phyloP scores from a whole-genome alignment of 257 asterid species.

The Prunella vulgaris region DNA sequence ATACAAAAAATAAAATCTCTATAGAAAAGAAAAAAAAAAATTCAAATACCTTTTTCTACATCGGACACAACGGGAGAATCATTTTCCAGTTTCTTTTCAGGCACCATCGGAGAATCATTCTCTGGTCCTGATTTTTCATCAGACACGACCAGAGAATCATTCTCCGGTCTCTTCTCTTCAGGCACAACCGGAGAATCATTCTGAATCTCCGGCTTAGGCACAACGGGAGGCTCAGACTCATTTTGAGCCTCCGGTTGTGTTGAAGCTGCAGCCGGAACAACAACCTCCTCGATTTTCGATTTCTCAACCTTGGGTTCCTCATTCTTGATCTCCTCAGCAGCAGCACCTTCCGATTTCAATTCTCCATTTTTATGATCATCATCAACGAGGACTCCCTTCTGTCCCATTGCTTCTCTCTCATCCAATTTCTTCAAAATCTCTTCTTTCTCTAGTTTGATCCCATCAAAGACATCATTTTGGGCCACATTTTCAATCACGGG shows the following conservation, averaged over 20 bases:
- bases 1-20: background rate
- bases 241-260: background rate
- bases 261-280: background rate
- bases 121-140: background rate
- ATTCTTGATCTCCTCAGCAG: background rate
- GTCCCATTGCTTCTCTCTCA: conserved; percentile 4
- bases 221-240: background rate
- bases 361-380: conserved; percentile 9
- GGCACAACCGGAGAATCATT: background rate
- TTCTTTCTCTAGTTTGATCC: background rate
- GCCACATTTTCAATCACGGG: conserved; percentile 7
- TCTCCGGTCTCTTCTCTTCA: background rate
- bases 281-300: background rate
- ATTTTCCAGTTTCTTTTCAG: background rate
- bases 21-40: background rate
- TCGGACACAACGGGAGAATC: background rate
- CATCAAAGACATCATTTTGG: background rate
- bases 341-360: background rate
- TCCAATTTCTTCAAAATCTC: conserved; percentile 12
- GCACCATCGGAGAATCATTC: conserved; percentile 7
- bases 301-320: conserved; percentile 18
- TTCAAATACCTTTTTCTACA: conserved; percentile 36
- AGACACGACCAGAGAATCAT: conserved; percentile 11
- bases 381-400: background rate
- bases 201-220: background rate